Evolutionary conservation across 2,329 filamentous ascomycete genomes (phyloP).

Genomic region (Aspergillus texensis): DNA sequence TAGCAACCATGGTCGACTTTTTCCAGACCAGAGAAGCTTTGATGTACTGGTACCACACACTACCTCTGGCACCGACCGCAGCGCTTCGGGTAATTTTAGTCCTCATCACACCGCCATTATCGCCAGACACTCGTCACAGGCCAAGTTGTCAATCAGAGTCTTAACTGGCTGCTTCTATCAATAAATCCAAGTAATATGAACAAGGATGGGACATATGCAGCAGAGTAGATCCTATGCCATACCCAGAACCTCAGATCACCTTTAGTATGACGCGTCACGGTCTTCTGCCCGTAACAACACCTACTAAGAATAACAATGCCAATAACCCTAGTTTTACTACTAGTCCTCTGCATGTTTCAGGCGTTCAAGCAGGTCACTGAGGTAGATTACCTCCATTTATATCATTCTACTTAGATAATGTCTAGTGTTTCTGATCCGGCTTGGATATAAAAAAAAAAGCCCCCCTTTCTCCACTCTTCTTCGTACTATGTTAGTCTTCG

Average conservation of each 20-base stretch:
- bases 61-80: too few species aligned
- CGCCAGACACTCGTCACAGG: neutral
- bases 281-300: neutral
- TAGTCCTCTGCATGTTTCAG: neutral
- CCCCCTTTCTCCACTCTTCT: too few species aligned
- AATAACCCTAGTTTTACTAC: neutral
- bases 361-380: neutral
- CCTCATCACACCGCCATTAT: neutral
- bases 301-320: neutral
- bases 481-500: neutral
- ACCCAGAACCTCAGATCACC: neutral
- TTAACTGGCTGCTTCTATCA: neutral
- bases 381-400: neutral
- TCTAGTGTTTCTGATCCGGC: neutral
- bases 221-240: neutral
- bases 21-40: too few species aligned
- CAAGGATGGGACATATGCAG: neutral
- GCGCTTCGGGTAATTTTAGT: neutral
- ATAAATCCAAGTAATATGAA: neutral
- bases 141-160: neutral
- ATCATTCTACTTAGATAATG: neutral
- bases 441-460: neutral
- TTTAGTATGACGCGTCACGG: neutral
- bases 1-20: too few species aligned
- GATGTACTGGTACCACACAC: neutral